Evolutionary conservation across 2,329 filamentous ascomycete genomes (phyloP), one percentile per base, ranked within the genome.

Genomic region (Penicillium sp.): DNA sequence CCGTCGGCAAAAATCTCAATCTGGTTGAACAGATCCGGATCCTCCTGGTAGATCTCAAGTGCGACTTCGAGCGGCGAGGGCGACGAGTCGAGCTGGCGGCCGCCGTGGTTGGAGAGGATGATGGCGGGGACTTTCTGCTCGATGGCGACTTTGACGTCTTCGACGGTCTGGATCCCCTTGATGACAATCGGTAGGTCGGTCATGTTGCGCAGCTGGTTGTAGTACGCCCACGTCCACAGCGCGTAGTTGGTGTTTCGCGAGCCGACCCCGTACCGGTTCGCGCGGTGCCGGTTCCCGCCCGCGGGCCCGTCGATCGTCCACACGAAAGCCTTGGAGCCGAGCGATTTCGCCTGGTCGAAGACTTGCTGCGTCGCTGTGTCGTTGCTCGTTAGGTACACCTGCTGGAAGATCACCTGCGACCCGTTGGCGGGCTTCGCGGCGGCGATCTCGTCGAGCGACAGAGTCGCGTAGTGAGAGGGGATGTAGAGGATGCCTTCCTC

Each of bases 281-380:
- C 63, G 6, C 59, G 60, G 3, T 54, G 55, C 3, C 94, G 84
- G 81, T 97, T 97, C 0, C 93, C 93, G 0, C 92, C 91, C 1
- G 95, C 91, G 0, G 93, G 91, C 0, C 93, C 92, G 75, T 98
- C 94, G 23, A 97, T 87, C 0, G 94, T 97, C 56, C 97, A 82
- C 64, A 88, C 89, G 67, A 98, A 85, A 75, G 93, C 96, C 75
- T 93, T 95, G 81, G 90, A 90, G 64, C 83, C 83, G 53, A 92
- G 83, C 66, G 84, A 83, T 73, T 90, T 87, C 75, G 97, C 90
- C 62, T 51, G 26, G 9, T 58, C 21, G 45, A 63, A 61, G 3
- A 63, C 15, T 29, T 54, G 29, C 44, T 63, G 29, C 15, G 61
- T 63, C 35, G 47, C 52, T 15, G 61, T 63, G 17, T 61, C 58